These are phyloP conservation scores for Fraxinus angustifolia DNA, from an alignment of 305 asterid genomes.

Conservation along the genomic window DNA sequence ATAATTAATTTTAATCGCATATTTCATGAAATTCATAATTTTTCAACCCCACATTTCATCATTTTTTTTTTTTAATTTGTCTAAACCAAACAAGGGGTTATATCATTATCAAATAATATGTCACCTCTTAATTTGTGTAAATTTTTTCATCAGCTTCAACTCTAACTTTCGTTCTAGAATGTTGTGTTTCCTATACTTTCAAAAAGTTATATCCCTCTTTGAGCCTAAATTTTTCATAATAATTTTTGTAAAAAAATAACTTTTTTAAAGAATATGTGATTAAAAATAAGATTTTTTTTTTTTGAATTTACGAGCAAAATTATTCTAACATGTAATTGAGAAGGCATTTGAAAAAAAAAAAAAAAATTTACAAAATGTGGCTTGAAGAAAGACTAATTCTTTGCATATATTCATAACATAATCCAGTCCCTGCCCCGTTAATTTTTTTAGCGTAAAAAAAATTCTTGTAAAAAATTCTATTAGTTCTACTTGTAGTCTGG, in stretches of 20 bases:
- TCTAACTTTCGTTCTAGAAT: neutral
- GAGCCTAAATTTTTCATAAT: neutral
- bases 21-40: too few relatives aligned
- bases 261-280: neutral
- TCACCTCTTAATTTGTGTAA: neutral
- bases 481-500: too few relatives aligned
- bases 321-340: too few relatives aligned
- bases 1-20: neutral
- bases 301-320: neutral
- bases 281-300: neutral
- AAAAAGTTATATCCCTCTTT: neutral
- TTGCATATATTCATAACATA: neutral
- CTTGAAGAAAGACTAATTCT: too few relatives aligned
- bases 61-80: too few relatives aligned
- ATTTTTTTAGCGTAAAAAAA: too few relatives aligned
- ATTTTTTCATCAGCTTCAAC: neutral
- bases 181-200: neutral
- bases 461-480: too few relatives aligned
- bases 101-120: neutral
- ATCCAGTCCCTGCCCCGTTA: too few relatives aligned
- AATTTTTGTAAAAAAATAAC: neutral
- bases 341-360: neutral
- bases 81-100: neutral
- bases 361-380: too few relatives aligned
- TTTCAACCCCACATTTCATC: neutral